phyloP scores from a whole-genome alignment of 2,329 filamentous ascomycete genomes.

The Penicillium rolfsii region DNA sequence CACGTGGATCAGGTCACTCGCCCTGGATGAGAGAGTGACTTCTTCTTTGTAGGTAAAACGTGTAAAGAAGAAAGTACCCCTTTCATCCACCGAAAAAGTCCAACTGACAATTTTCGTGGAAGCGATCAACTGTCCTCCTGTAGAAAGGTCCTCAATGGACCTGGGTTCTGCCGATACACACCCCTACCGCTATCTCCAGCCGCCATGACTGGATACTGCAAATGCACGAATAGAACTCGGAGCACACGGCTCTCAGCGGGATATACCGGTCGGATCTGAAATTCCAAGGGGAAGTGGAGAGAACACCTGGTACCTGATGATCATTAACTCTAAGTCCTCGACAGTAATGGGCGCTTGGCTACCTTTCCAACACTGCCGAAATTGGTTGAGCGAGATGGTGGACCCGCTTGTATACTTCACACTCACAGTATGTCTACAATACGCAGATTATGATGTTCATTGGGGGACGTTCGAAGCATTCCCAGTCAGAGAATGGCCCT shows the following conservation, averaged over 20 bases:
- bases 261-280: not conserved
- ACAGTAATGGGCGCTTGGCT: not conserved
- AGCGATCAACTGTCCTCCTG: not conserved
- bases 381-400: not conserved
- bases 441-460: too few relatives aligned
- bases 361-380: not conserved
- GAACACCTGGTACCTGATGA: not conserved
- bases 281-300: not conserved
- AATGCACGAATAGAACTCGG: not conserved
- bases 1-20: constrained; percentile 23
- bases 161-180: not conserved
- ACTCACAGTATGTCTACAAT: not conserved
- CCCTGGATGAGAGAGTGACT: not conserved
- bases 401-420: not conserved
- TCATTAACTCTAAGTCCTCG: not conserved
- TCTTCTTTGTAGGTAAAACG: too few relatives aligned
- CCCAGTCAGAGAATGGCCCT: too few relatives aligned
- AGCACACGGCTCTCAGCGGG: not conserved
- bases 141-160: not conserved
- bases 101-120: not conserved
- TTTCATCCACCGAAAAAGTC: not conserved
- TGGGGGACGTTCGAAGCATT: too few relatives aligned
- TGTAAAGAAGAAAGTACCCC: not conserved
- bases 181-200: not conserved
- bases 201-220: not conserved